A percentile compares a stretch with the other conserved stretches of the same genome.
These are phyloP conservation scores for Leccinum insigne DNA, from an alignment of 1,284 basidiomycete genomes.

Conservation along the genomic window DNA sequence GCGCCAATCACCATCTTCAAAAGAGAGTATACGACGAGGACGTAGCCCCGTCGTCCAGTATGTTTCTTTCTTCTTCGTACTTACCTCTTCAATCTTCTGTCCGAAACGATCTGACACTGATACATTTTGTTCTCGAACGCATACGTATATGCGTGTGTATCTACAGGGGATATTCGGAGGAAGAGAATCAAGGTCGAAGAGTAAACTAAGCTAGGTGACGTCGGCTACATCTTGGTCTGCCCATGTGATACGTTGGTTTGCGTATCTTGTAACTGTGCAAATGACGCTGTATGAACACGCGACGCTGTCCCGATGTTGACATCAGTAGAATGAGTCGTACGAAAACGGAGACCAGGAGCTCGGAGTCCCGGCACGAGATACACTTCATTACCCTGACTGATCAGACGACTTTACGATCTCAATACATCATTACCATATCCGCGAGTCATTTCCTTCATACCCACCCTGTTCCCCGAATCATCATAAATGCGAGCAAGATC, in stretches of 20 bases:
- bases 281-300: not conserved
- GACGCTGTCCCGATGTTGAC: not conserved
- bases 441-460: too few relatives aligned
- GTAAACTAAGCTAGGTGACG: not conserved
- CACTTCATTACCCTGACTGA: too few relatives aligned
- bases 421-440: too few relatives aligned
- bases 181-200: not conserved
- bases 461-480: too few relatives aligned
- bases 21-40: not conserved
- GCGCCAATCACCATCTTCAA: not conserved
- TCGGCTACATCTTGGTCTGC: not conserved
- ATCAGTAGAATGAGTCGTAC: not conserved
- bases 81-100: not conserved
- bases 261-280: not conserved
- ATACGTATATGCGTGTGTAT: not conserved
- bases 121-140: not conserved
- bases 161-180: not conserved
- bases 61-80: slow-evolving; percentile 23
- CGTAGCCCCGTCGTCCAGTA: slow-evolving; percentile 5
- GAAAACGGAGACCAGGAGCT: not conserved
- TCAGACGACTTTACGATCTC: too few relatives aligned
- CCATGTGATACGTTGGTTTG: not conserved
- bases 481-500: too few relatives aligned
- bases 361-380: too few relatives aligned
- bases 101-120: not conserved